Base-by-base conservation (phyloP, 2,329 filamentous ascomycete species). In the Penicillium sp. region DNA sequence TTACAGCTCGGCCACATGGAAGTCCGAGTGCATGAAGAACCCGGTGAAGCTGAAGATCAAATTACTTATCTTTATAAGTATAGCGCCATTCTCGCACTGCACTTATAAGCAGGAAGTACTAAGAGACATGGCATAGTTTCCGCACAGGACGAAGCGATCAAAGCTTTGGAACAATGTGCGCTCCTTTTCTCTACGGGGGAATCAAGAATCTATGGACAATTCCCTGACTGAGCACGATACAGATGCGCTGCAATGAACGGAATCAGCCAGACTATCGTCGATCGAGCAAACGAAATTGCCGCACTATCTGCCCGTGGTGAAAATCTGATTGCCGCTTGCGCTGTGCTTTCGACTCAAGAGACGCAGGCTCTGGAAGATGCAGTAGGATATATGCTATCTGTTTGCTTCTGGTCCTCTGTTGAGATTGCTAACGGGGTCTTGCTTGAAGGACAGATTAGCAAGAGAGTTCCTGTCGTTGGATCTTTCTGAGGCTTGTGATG, bases 181-280 rank as follows among this genome's bases (percentile, higher is more conserved):
- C n/a, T 38, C 35, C 26, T 22, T 4, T 5, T 21, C 8, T 10
- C 10, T 26, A n/a, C 10, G 24, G n/a, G n/a, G n/a, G n/a, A n/a
- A n/a, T n/a, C n/a, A n/a, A n/a, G n/a, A n/a, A n/a, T n/a, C n/a
- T n/a, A n/a, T n/a, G n/a, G n/a, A n/a, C n/a, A 9, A 12, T 15
- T n/a, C 10, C 7, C 31, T 22, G 19, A 53, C 22, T 10, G n/a
- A n/a, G n/a, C 8, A 21, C 31, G 9, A 6, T 52, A 41, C 52
- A 80, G 76, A 45, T 97, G 93, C 63, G 93, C 93, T 26, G 82
- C 83, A 3, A 79, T 95, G 67, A 96, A 95, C 60, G 90, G 90
- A 1, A 82, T 98, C 13, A 83, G 88, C 28, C 62, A 70, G n/a
- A 75, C 77, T 4, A 79, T 97, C 9, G 78, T 96, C 6, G 72